Base-by-base conservation (phyloP, 1,139 yeast species). In the Suhomyces coccinellae region DNA sequence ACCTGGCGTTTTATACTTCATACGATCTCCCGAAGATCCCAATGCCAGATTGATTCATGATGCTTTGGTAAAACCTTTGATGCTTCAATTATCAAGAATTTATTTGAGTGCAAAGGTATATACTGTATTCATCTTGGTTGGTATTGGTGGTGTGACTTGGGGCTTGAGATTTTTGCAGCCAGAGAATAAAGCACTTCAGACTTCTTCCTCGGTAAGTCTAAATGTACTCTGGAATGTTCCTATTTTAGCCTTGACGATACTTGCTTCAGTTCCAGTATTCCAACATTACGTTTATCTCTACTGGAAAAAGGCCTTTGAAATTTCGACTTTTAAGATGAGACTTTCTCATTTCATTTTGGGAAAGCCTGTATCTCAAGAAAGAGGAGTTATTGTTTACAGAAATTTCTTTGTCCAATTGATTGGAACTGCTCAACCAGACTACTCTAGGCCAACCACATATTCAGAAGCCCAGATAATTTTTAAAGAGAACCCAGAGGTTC, bases 1-100 rank as follows among this genome's bases (percentile, higher is more conserved):
- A 45, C 85, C 88, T 0, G 99, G 99, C 6, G 96, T 89, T 3
- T 70, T 93, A 36, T 93, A 82, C 64, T 93, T 95, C 66, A 87
- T 95, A 46, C 77, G 97, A 52, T 90, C 96, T 28, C 97, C 97
- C 2, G 97, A 91, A 55, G 97, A 93, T 60, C 97, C 96, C 27
- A 86, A 89, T 55, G 84, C 90, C 36, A 81, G 93, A 51, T 79
- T 95, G n/a, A 78, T 93, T 38, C 93, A 89, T 53, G 97, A 91
- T 60, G 95, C 96, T 1, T 67, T 93, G 49, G 85, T 86, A 44
- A 82, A 87, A 52, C 88, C 96, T 1, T 75, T 91, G 55, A 53
- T 67, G 12, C 69, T 85, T 37, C 97, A 93, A 61, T 56, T 91
- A 31, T 81, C 86, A 30, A 75, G 96, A 51, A 85, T 93, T 36